Conservation (phyloP, 768 basidiomycete genomes). For the Tricholoma saponaceum region DNA sequence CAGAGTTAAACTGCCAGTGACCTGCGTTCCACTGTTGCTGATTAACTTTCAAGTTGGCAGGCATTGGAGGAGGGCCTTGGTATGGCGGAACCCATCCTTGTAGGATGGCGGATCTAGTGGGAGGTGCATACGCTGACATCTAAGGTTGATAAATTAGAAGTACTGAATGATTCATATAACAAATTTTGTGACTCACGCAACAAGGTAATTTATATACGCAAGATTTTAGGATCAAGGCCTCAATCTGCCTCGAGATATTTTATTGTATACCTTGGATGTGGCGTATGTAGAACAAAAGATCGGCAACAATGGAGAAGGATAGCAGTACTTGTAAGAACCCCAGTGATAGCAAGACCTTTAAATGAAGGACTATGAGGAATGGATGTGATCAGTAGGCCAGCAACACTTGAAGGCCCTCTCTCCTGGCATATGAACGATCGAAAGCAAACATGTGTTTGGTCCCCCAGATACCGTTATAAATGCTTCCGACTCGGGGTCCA, state of each 20-base stretch:
- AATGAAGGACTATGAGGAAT: background rate
- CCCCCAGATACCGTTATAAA: background rate
- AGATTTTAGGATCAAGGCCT: too few relatives aligned
- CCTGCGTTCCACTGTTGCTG: constrained; percentile 50
- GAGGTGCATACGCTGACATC: constrained; percentile 8
- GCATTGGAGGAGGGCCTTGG: constrained; percentile 57
- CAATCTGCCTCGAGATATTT: background rate
- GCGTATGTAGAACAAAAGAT: background rate
- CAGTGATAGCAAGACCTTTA: too few relatives aligned
- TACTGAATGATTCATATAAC: background rate
- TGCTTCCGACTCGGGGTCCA: background rate
- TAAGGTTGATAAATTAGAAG: background rate
- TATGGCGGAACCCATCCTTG: constrained; percentile 31
- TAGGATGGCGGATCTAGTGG: constrained; percentile 1
- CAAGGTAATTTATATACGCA: background rate
- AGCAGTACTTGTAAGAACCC: too few relatives aligned
- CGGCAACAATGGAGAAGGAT: background rate
- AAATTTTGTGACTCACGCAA: background rate
- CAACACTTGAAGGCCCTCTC: background rate
- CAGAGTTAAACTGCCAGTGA: constrained; percentile 48
- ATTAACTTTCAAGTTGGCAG: constrained; percentile 39
- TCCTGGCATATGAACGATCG: background rate
- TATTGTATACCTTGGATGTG: background rate
- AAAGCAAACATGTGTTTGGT: background rate
- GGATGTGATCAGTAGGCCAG: background rate